phyloP scores from a whole-genome alignment of 2,329 filamentous ascomycete species.

The Phoma sp. region DNA sequence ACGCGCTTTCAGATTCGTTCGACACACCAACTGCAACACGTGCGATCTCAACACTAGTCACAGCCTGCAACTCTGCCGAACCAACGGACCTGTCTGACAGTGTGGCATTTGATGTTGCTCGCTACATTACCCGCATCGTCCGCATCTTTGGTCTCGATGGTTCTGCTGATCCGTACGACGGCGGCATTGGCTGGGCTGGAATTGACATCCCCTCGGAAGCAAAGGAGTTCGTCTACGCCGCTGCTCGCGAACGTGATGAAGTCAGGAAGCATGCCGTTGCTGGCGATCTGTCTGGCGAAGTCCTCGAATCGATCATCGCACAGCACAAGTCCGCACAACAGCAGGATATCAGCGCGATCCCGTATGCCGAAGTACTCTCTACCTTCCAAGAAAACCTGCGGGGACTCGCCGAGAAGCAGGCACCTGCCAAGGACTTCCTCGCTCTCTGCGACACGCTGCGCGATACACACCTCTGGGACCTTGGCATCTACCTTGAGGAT shows the following conservation, averaged over 20 bases:
- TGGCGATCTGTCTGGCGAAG: conserved; percentile 42
- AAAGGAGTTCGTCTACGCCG: conserved; percentile 67
- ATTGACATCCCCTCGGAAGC: conserved; percentile 67
- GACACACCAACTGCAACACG: conserved; percentile 83
- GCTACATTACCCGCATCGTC: conserved; percentile 84
- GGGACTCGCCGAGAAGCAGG: conserved; percentile 56
- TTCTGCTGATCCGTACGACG: conserved; percentile 54
- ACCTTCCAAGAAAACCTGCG: conserved; percentile 69
- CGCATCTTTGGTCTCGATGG: conserved; percentile 83
- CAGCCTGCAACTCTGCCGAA: conserved; percentile 70
- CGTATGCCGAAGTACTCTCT: conserved; percentile 59
- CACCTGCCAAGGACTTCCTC: conserved; percentile 75
- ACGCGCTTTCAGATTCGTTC: conserved; percentile 82
- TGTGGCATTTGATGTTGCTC: conserved; percentile 65
- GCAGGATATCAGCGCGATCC: conserved; percentile 43
- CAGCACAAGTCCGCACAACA: conserved; percentile 38
- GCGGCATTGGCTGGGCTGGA: conserved; percentile 69
- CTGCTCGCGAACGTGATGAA: conserved; percentile 64
- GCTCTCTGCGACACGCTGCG: conserved; percentile 75
- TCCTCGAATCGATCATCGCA: conserved; percentile 50
- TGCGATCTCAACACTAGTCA: conserved; percentile 78
- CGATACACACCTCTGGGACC: conserved; percentile 79
- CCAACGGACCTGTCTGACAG: conserved; percentile 52
- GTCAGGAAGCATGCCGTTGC: conserved; percentile 64
- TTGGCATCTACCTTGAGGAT: conserved; percentile 90